These are phyloP conservation scores for Talaromyces sp. DNA, from an alignment of 2,329 filamentous ascomycete genomes.

Conservation along the genomic window DNA sequence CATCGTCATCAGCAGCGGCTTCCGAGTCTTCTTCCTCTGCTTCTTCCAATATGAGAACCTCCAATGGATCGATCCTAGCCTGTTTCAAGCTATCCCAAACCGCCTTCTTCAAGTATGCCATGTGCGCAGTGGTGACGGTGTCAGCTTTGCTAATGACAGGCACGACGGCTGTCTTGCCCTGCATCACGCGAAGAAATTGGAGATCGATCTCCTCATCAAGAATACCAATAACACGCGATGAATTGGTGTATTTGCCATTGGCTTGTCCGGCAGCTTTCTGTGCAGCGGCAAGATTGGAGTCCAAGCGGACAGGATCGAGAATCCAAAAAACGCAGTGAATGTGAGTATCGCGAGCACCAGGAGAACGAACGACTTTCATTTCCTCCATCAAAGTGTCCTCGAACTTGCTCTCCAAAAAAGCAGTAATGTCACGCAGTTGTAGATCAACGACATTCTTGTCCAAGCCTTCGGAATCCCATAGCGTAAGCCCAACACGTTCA, in stretches of 20 bases:
- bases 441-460: conserved; percentile 95
- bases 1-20: conserved; percentile 45
- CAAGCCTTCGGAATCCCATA: conserved; percentile 95
- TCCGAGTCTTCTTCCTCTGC: conserved; percentile 61
- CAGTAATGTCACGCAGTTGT: conserved; percentile 84
- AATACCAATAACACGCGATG: conserved; percentile 54
- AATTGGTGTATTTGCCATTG: conserved; percentile 47
- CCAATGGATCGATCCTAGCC: conserved; percentile 81
- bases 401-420: conserved; percentile 96
- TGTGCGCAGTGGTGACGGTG: conserved; percentile 91
- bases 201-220: conserved; percentile 88
- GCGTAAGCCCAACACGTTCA: conserved; percentile 84
- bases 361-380: conserved; percentile 92
- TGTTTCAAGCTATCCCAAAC: conserved; percentile 86
- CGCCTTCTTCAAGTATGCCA: conserved; percentile 84
- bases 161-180: conserved; percentile 92
- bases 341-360: conserved; percentile 90
- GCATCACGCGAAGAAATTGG: conserved; percentile 80
- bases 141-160: conserved; percentile 96
- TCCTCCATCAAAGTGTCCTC: conserved; percentile 97
- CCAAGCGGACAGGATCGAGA: conserved; percentile 81
- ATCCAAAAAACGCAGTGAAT: conserved; percentile 94
- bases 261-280: conserved; percentile 56
- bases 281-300: conserved; percentile 71
- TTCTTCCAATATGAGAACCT: conserved; percentile 78